A percentile compares a stretch with the other conserved stretches of the same genome.
Conservation (phyloP, 202 grass and related monocot genomes). For the Cymbopogon flexuosus region DNA sequence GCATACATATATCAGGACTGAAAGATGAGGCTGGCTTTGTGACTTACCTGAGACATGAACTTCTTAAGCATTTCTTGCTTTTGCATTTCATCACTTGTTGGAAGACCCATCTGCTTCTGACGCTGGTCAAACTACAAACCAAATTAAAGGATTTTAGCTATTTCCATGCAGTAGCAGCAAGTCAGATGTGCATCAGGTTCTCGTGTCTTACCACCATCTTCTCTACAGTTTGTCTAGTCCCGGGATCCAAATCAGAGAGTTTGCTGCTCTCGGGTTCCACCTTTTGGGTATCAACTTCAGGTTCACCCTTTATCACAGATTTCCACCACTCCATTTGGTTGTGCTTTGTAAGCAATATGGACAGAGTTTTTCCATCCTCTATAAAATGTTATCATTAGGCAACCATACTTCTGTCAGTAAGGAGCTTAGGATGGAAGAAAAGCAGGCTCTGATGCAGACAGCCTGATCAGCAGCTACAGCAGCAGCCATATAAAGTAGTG, state of each 20-base stretch:
- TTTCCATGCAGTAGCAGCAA: not conserved
- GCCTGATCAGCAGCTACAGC: not conserved
- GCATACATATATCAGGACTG: not conserved
- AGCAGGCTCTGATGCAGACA: not conserved
- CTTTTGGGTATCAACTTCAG: slow-evolving; percentile 86
- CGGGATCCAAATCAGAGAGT: slow-evolving; percentile 30
- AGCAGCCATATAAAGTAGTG: not conserved
- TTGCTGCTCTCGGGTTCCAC: slow-evolving; percentile 96
- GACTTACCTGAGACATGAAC: slow-evolving; percentile 72
- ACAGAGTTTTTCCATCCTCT: too few species aligned
- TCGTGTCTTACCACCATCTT: slow-evolving; percentile 89
- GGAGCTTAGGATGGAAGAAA: not conserved
- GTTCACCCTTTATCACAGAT: slow-evolving; percentile 73
- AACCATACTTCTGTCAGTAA: not conserved
- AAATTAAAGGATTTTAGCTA: not conserved
- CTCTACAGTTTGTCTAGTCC: slow-evolving; percentile 80
- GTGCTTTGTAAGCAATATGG: too few species aligned
- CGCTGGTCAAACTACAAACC: slow-evolving; percentile 78
- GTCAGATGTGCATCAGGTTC: not conserved
- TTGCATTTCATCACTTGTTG: slow-evolving; percentile 82
- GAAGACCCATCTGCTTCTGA: slow-evolving; percentile 94
- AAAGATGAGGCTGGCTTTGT: not conserved
- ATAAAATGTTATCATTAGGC: too few species aligned
- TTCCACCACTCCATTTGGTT: slow-evolving; percentile 76
- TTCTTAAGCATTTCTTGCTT: slow-evolving; percentile 97